Percentiles rank a stretch among this genome's conserved stretches.
These are phyloP conservation scores for Cryptomeria japonica DNA, from an alignment of 75 land plant genomes.

Conservation along the genomic window DNA sequence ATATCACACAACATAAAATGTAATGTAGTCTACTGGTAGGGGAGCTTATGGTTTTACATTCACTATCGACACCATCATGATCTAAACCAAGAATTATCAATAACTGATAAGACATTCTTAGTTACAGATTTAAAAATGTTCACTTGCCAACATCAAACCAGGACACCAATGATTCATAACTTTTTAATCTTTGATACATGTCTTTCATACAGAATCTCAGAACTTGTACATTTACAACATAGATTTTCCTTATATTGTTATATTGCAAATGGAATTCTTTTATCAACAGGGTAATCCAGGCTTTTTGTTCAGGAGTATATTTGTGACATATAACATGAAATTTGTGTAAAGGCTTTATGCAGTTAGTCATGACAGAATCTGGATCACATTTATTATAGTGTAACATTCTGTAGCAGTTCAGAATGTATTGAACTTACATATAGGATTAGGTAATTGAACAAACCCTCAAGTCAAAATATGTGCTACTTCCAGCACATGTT, in stretches of 20 bases:
- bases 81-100: not conserved
- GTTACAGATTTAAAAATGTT: not conserved
- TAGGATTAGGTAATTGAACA: not conserved
- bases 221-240: not conserved
- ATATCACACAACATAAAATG: not conserved
- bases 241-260: not conserved
- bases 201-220: not conserved
- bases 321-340: not conserved
- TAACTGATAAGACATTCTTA: not conserved
- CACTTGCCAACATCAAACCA: not conserved
- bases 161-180: not conserved
- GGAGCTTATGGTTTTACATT: not conserved
- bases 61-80: not conserved
- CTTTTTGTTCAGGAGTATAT: not conserved
- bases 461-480: not conserved
- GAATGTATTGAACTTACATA: not conserved
- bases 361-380: not conserved
- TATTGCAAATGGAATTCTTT: not conserved
- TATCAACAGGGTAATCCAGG: conserved; percentile 1
- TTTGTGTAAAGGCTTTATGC: not conserved
- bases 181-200: not conserved
- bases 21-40: not conserved
- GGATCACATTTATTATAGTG: not conserved
- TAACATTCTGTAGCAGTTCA: not conserved
- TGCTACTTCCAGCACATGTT: not conserved